These are phyloP conservation scores for Miscanthus lutarioriparius DNA, from an alignment of 176 grass and related monocot species.

Conservation along the genomic window DNA sequence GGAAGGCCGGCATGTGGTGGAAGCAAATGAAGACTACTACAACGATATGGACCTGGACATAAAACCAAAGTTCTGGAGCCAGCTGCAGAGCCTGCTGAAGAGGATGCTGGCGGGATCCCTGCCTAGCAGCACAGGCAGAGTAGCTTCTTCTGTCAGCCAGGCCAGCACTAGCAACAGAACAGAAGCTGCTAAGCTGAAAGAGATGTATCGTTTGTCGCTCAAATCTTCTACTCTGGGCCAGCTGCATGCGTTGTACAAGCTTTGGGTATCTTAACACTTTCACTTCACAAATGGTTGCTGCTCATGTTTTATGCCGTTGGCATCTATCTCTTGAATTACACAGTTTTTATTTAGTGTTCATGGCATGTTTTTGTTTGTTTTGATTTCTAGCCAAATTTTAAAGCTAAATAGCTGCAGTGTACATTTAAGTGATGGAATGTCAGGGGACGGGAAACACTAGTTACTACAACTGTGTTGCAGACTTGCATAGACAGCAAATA, in stretches of 20 bases:
- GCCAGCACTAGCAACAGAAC: slow-evolving; percentile 42
- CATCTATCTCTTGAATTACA: not conserved
- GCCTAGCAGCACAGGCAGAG: slow-evolving; percentile 33
- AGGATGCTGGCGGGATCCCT: slow-evolving; percentile 55
- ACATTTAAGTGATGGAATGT: not conserved
- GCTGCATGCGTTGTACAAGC: slow-evolving; percentile 65
- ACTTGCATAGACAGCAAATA: not conserved
- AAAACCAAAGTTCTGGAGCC: slow-evolving; percentile 73
- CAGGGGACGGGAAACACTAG: not conserved
- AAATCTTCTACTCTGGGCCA: slow-evolving; percentile 62
- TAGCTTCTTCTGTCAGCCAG: slow-evolving; percentile 47
- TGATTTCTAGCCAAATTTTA: not conserved
- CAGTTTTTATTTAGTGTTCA: not conserved
- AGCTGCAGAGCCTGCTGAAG: slow-evolving; percentile 77
- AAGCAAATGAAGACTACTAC: slow-evolving; percentile 48
- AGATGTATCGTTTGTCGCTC: slow-evolving; percentile 80
- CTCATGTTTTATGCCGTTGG: not conserved
- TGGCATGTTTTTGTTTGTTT: not conserved
- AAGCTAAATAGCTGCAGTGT: not conserved
- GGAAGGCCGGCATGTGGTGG: slow-evolving; percentile 70
- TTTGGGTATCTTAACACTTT: slow-evolving; percentile 47
- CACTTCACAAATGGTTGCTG: not conserved
- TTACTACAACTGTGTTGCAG: not conserved
- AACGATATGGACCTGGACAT: slow-evolving; percentile 55
- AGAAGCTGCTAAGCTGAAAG: slow-evolving; percentile 62